A percentile compares a stretch with the other conserved stretches of the same genome.
These are phyloP conservation scores for Vigna mungo DNA, from an alignment of 306 rosid genomes.

Conservation along the genomic window DNA sequence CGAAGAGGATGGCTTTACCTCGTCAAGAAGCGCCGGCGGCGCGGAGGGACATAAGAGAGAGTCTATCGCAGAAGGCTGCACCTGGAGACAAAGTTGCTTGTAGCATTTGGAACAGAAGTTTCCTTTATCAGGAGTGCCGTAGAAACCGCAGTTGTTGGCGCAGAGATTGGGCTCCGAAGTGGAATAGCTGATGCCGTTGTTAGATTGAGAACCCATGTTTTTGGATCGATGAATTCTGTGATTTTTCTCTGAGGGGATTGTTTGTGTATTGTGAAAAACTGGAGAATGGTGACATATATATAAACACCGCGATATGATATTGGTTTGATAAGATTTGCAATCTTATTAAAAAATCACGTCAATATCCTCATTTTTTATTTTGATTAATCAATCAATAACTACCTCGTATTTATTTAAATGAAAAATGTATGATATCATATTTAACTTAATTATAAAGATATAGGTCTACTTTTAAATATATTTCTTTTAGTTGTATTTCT, in stretches of 20 bases:
- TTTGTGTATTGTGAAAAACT: not conserved
- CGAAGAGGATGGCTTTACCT: not conserved
- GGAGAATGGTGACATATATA: not conserved
- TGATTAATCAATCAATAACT: too few relatives aligned
- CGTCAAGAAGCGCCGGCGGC: not conserved
- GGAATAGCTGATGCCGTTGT: constrained; percentile 55
- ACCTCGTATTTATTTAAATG: too few relatives aligned
- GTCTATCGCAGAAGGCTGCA: constrained; percentile 48
- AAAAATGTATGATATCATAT: too few relatives aligned
- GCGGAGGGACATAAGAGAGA: not conserved
- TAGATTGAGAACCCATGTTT: constrained; percentile 63
- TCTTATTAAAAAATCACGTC: too few relatives aligned
- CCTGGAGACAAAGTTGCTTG: constrained; percentile 44
- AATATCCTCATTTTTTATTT: too few relatives aligned
- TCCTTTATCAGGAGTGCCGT: constrained; percentile 54
- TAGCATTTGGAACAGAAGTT: constrained; percentile 73
- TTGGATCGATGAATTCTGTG: not conserved
- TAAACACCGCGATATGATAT: not conserved
- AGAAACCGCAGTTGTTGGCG: constrained; percentile 76
- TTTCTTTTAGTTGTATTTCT: too few relatives aligned
- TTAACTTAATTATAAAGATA: too few relatives aligned
- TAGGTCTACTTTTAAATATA: too few relatives aligned
- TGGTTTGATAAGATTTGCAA: too few relatives aligned
- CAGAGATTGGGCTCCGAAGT: constrained; percentile 64
- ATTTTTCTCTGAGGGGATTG: too few relatives aligned